Evolutionary conservation across 495 filamentous ascomycete species (phyloP), one percentile per base, ranked within the genome.

Genomic region (Tetracladium marchalianum): DNA sequence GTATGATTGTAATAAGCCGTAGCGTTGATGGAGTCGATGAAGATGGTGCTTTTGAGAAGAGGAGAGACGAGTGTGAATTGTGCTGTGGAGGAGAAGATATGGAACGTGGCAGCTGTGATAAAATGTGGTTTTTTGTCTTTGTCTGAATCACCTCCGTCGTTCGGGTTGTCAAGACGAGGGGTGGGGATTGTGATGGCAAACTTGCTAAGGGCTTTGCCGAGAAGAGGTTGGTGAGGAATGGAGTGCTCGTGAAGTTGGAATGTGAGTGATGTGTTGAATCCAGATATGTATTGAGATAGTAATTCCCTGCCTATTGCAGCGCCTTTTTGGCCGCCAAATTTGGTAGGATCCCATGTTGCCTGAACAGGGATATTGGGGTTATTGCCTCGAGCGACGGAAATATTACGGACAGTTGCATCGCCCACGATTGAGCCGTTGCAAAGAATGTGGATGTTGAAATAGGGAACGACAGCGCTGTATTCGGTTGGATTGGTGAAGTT

Each of bases 401-500:
- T 43, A 47, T 90, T 66, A 36, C 66, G 65, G 3, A 78, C 73
- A 1, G 69, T 81, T 6, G 81, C 77, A 61, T 90, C 83, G 40
- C 85, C 92, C 11, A 98, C 65, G 10, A 81, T 57, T 0, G 84
- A 82, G 18, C 66, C 76, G 53, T 95, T 92, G 59, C 72, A 80
- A 22, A 84, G 58, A 31, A 97, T 57, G 46, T 87, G 71, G 32
- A 94, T 67, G 57, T 87, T 86, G 39, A 85, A 54, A 49, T 80
- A 90, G 8, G 92, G 90, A 34, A 98, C 66, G 15, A 70, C 68
- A 0, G 84, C 87, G 18, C 84, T 80, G 62, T 95, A 95, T 0
- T 79, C 67, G 1, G 88, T 93, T 3, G 92, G 92, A 57, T 98
- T 98, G 1, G 84, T 90, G 49, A 95, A 68, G 58, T 90, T 92